These are phyloP conservation scores for Tulasnella sp. DNA, from an alignment of 768 basidiomycete species.

Conservation along the genomic window DNA sequence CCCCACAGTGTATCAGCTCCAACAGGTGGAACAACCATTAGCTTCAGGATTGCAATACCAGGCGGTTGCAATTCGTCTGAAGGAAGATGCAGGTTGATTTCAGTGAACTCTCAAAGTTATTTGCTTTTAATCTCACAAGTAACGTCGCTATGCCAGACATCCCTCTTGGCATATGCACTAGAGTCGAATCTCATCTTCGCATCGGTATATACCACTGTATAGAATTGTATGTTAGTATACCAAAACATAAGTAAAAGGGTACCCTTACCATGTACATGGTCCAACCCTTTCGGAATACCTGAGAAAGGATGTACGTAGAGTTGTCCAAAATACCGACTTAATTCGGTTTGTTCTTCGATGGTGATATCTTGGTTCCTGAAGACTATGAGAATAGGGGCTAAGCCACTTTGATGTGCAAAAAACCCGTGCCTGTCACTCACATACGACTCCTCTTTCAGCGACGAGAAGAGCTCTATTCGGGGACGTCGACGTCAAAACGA, in stretches of 20 bases:
- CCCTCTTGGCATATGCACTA: constrained; percentile 53
- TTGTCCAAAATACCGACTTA: constrained; percentile 58
- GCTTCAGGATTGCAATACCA: constrained; percentile 59
- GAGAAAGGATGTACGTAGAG: constrained; percentile 78
- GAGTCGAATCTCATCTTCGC: constrained; percentile 45
- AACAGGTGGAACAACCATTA: constrained; percentile 53
- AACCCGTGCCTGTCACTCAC: constrained; percentile 31
- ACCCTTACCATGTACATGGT: constrained; percentile 56
- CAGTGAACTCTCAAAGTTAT: neutral
- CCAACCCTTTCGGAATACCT: constrained; percentile 57
- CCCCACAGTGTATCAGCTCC: constrained; percentile 77
- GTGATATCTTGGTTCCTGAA: constrained; percentile 61
- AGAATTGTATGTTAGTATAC: constrained; percentile 12
- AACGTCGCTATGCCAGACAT: constrained; percentile 76
- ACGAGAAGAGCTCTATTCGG: constrained; percentile 47
- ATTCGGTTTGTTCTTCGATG: constrained; percentile 55
- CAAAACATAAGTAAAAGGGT: neutral
- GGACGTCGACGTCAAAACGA: neutral
- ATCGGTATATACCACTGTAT: constrained; percentile 57
- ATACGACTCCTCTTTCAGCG: constrained; percentile 65
- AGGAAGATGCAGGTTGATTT: neutral
- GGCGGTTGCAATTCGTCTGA: constrained; percentile 44
- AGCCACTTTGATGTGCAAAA: constrained; percentile 5
- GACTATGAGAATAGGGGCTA: constrained; percentile 31
- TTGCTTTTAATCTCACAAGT: constrained; percentile 48